These are phyloP conservation scores for Eremomyces bilateralis DNA, from an alignment of 495 filamentous ascomycete species.

Conservation along the genomic window DNA sequence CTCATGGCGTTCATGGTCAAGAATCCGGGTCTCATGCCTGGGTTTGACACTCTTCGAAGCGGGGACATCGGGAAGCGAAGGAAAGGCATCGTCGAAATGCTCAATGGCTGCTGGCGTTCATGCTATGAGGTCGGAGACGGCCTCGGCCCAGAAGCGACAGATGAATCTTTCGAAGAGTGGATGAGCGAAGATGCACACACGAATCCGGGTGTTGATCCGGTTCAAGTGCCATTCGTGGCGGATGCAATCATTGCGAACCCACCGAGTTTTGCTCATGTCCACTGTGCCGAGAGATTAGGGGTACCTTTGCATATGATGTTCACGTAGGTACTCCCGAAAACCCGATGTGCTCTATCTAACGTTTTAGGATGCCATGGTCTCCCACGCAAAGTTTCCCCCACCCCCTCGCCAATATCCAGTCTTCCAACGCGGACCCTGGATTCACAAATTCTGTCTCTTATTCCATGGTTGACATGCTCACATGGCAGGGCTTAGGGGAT, in stretches of 20 bases:
- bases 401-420: constrained; percentile 32
- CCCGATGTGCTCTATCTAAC: constrained; percentile 1
- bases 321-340: constrained; percentile 19
- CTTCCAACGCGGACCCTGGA: constrained; percentile 21
- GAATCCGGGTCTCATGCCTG: constrained; percentile 23
- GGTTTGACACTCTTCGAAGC: constrained; percentile 19
- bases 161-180: constrained; percentile 12
- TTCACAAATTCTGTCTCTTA: constrained; percentile 38
- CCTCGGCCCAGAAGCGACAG: constrained; percentile 10
- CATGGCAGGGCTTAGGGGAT: constrained; percentile 44
- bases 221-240: constrained; percentile 33
- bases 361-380: constrained; percentile 30
- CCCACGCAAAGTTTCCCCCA: constrained; percentile 33
- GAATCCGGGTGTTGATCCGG: background rate
- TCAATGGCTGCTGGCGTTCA: constrained; percentile 40
- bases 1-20: constrained; percentile 37
- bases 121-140: constrained; percentile 31
- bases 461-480: constrained; percentile 38
- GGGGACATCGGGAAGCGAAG: constrained; percentile 20
- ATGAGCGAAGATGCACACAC: background rate
- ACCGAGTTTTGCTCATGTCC: constrained; percentile 42
- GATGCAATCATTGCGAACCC: constrained; percentile 50
- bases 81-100: constrained; percentile 31
- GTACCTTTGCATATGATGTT: constrained; percentile 46
- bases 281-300: constrained; percentile 37